These are phyloP conservation scores for Aspergillus vadensis DNA, from an alignment of 2,329 filamentous ascomycete genomes.

Conservation along the genomic window DNA sequence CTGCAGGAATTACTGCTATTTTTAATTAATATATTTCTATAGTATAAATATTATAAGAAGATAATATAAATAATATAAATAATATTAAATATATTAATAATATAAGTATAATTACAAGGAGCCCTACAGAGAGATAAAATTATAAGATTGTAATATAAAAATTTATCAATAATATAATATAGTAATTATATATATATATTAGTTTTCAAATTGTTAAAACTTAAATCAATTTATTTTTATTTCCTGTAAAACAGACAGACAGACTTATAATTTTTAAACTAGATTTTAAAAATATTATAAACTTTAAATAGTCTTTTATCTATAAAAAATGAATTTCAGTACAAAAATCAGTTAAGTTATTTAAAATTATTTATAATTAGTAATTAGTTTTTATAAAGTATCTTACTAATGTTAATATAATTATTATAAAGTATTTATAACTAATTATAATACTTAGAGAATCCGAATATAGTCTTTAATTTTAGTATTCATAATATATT, in stretches of 20 bases:
- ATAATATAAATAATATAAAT: background rate
- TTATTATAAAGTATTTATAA: background rate
- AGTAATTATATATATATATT: background rate
- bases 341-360: background rate
- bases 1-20: background rate
- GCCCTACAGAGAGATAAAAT: background rate
- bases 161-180: background rate
- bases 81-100: background rate
- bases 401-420: background rate
- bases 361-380: background rate
- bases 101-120: background rate
- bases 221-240: background rate
- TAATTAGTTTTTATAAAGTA: background rate
- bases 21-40: background rate
- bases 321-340: background rate
- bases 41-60: background rate
- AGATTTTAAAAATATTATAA: background rate
- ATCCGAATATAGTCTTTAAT: background rate
- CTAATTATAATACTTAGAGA: background rate
- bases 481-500: background rate
- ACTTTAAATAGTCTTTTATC: too few species aligned
- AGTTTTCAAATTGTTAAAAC: background rate
- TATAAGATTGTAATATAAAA: background rate
- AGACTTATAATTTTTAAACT: background rate
- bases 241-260: background rate